Base-by-base conservation (phyloP, 306 rosid species). In the cucumber (Cucumis sativus) region DNA sequence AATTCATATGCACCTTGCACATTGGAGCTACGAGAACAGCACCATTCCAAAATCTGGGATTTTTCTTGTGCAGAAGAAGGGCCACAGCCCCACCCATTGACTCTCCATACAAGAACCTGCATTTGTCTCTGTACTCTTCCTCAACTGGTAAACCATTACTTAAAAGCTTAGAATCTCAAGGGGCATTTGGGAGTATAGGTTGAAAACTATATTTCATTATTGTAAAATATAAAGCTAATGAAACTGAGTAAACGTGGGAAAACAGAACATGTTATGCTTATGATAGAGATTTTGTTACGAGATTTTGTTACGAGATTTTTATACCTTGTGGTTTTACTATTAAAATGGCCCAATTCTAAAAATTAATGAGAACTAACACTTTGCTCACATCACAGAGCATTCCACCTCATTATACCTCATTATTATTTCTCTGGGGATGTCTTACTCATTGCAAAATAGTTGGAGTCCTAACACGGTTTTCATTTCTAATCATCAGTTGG, bases 31-130 rank as follows among this genome's bases (percentile, higher is more conserved):
- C 90, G 37, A 95, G 92, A 87, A 95, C 66, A 16, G 97, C 90
- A 58, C 97, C 99, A 35, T 92, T 84, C 96, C 97, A 95, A 74
- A 88, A 87, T 8, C 86, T 15, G 23, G 93, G 92, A 40, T 89
- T 83, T 77, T 80, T 92, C 81, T 77, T 88, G 83, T 95, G 99
- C 79, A 95, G 75, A 5, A 90, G 63, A 41, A 95, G 76, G 77
- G 90, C 60, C 55, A 92, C 97, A 10, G 93, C 91, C 35, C 97
- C 99, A 77, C 99, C 99, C 99, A 92, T 95, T 49, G 99, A 90
- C 63, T 95, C 99, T 60, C 99, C 97, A 55, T 90, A 92, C 83
- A 95, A 86, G 85, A 90, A 90, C 84, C 84, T 89, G 59, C 81
- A 41, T 78, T 87, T 95, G 60, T 76, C 82, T 58, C 49, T 82